A percentile compares a stretch with the other conserved stretches of the same genome.
Evolutionary conservation across 352 stramenopile genomes (phyloP).

Genomic region (Pythium grandisporangium): DNA sequence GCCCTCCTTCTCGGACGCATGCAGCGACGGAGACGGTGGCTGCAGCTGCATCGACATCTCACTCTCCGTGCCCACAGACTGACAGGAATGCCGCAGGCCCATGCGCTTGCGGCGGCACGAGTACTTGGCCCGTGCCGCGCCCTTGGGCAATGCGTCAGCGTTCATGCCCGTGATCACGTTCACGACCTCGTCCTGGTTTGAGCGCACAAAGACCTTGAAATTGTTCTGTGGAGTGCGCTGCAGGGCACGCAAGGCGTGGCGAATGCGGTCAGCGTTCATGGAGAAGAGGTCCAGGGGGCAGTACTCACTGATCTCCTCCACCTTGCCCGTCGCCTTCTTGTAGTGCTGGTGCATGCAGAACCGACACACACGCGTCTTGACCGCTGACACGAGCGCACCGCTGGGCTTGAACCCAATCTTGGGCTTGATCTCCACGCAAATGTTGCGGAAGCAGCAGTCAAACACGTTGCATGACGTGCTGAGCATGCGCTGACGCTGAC

Average conservation of each 20-base stretch:
- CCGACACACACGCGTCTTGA: constrained; percentile 57
- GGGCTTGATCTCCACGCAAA: constrained; percentile 84
- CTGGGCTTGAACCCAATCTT: constrained; percentile 79
- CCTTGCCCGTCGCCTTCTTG: constrained; percentile 62
- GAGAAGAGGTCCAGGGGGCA: constrained; percentile 81
- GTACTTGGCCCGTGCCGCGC: constrained; percentile 45
- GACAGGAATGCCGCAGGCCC: constrained; percentile 66
- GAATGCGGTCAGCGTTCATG: constrained; percentile 39
- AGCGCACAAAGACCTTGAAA: constrained; percentile 84
- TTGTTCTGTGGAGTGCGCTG: constrained; percentile 86
- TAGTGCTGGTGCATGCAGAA: constrained; percentile 89
- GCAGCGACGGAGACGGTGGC: no score
- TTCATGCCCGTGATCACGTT: constrained; percentile 70
- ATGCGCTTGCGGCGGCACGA: constrained; percentile 68
- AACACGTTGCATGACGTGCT: constrained; percentile 60
- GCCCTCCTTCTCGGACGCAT: no score
- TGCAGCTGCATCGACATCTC: constrained; percentile 18
- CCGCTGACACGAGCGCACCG: constrained; percentile 34
- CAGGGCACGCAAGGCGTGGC: constrained; percentile 45
- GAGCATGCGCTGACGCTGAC: constrained; percentile 10
- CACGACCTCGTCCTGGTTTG: constrained; percentile 64
- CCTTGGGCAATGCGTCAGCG: constrained; percentile 60
- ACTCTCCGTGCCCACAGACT: constrained; percentile 51
- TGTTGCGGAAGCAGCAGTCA: constrained; percentile 78
- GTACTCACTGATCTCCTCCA: constrained; percentile 78